Evolutionary conservation across 495 filamentous ascomycete genomes (phyloP), one percentile per base, ranked within the genome.

Genomic region (Astrothelium macrocarpum): DNA sequence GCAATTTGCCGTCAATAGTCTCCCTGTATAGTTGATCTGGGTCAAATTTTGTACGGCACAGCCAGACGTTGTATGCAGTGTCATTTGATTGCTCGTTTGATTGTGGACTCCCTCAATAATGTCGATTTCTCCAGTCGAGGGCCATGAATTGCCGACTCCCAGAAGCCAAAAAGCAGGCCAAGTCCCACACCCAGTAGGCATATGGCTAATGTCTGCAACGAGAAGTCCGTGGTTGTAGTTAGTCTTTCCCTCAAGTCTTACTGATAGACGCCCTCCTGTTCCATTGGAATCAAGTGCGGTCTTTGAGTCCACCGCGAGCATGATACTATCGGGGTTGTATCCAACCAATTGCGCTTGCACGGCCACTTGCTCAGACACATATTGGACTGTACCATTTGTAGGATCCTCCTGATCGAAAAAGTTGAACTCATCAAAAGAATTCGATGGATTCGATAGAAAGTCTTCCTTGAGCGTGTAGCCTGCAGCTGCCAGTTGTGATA

Each of bases 391-490:
- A 59, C 72, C 74, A 0, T 64, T 12, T 10, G 72, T 74, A 11
- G 74, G 72, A 59, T 76, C 74, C 0, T 67, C 58, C 0, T 70
- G 74, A 32, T 65, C 71, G 65, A 76, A 79, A 68, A 82, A 80
- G 56, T 77, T 73, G 74, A 84, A 84, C 59, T 75, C 75, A 32
- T 79, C 65, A 66, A 84, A 77, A 70, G 83, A 84, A 34, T 75
- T 75, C n/a, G 76, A 62, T 29, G 49, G 49, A 56, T 29, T 56
- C 29, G 49, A 26, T 9, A 56, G 25, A 20, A 56, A 56, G 20
- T 56, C 49, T 16, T 56, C 49, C 49, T 56, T 56, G 5, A 56
- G 25, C 7, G 29, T 25, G 20, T 56, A 56, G 49, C 20, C 25
- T 25, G 49, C 49, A 9, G 49, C 26, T n/a, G 23, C 25, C 2